phyloP scores from a whole-genome alignment of 768 basidiomycete species.

The Termitomyces sp. region DNA sequence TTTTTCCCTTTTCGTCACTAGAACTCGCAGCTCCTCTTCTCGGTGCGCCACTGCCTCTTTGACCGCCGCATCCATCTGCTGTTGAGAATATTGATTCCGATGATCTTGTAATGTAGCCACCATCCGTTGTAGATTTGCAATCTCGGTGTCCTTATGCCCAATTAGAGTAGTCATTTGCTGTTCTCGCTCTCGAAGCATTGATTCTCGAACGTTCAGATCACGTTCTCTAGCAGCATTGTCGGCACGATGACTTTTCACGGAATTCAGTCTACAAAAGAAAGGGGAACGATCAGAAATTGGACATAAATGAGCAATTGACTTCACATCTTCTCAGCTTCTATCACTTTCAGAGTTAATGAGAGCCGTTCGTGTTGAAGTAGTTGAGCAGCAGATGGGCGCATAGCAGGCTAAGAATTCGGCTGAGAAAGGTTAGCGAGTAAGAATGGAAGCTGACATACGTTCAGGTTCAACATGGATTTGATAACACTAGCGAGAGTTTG shows the following conservation, averaged over 20 bases:
- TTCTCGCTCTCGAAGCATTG: slow-evolving; percentile 53
- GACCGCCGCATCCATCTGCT: slow-evolving; percentile 41
- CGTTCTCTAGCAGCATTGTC: slow-evolving; percentile 57
- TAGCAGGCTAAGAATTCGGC: slow-evolving; percentile 58
- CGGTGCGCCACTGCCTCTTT: slow-evolving; percentile 58
- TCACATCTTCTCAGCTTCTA: slow-evolving; percentile 78
- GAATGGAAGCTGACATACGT: slow-evolving; percentile 43
- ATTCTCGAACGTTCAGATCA: slow-evolving; percentile 58
- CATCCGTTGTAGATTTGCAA: slow-evolving; percentile 43
- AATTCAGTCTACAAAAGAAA: slow-evolving; percentile 44
- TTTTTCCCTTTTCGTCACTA: slow-evolving; percentile 65
- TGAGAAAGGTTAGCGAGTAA: background rate
- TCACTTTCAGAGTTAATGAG: slow-evolving; percentile 64
- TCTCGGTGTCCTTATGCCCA: slow-evolving; percentile 58
- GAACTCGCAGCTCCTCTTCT: slow-evolving; percentile 65
- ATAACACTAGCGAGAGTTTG: slow-evolving; percentile 69
- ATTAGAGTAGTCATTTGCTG: slow-evolving; percentile 42
- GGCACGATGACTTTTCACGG: slow-evolving; percentile 62
- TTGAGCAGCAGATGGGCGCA: slow-evolving; percentile 81
- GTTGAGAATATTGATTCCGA: slow-evolving; percentile 25
- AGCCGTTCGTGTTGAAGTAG: slow-evolving; percentile 79
- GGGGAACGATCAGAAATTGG: background rate
- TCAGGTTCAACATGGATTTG: slow-evolving; percentile 83
- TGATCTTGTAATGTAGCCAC: slow-evolving; percentile 37
- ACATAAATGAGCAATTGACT: background rate